Conservation (phyloP, 495 filamentous ascomycete species). For the Neurospora pannonica region DNA sequence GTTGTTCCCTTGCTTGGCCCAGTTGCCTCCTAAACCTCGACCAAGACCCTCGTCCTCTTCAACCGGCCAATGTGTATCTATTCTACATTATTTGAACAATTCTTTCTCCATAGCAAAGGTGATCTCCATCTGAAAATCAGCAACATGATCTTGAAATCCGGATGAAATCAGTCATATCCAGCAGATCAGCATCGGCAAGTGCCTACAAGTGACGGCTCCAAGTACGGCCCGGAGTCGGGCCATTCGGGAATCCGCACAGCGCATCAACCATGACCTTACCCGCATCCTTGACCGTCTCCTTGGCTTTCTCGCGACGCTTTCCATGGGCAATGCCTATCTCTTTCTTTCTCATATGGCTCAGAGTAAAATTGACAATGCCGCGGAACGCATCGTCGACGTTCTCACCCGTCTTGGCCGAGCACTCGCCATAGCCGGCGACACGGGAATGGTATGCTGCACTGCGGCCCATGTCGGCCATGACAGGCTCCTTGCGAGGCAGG, state of each 20-base stretch:
- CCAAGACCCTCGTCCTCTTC: neutral
- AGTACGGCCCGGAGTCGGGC: neutral
- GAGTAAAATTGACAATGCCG: conserved; percentile 4
- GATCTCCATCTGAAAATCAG: neutral
- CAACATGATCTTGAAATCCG: neutral
- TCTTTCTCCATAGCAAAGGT: neutral
- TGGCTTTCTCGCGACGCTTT: neutral
- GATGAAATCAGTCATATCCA: neutral
- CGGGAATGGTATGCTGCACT: neutral
- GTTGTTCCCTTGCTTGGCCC: neutral
- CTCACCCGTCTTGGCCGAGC: conserved; percentile 13
- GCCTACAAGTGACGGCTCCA: neutral
- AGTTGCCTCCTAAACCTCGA: neutral
- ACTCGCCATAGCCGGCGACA: conserved; percentile 13
- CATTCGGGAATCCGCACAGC: neutral
- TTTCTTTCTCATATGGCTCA: neutral
- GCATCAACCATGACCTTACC: neutral
- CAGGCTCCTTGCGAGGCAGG: conserved; percentile 5
- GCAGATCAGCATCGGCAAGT: neutral
- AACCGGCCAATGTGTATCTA: neutral
- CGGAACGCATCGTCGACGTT: conserved; percentile 8
- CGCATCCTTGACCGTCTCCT: conserved; percentile 1
- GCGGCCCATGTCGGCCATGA: neutral
- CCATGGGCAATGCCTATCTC: conserved; percentile 1
- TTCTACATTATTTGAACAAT: neutral